A percentile compares a stretch with the other conserved stretches of the same genome.
These are phyloP conservation scores for Umbelopsis sp. DNA, from an alignment of 192 early-diverging fungal species.

Conservation along the genomic window DNA sequence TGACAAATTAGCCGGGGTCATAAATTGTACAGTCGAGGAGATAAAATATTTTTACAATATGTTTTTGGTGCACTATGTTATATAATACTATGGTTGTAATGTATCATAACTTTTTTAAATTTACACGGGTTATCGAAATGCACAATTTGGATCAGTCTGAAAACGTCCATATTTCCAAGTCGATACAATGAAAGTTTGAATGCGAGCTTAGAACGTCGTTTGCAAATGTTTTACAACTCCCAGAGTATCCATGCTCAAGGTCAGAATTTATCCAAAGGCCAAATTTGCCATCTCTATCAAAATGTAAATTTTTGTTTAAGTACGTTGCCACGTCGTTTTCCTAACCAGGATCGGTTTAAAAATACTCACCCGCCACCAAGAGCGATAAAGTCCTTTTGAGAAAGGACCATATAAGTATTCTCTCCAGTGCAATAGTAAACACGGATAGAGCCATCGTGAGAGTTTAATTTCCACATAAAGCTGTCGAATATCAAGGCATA, in stretches of 20 bases:
- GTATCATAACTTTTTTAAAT: neutral
- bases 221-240: conserved; percentile 72
- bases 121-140: neutral
- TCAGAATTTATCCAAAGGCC: conserved; percentile 77
- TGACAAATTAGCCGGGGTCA: neutral
- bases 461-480: conserved; percentile 66
- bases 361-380: conserved; percentile 65
- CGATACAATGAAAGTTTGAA: conserved; percentile 33
- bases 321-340: no score
- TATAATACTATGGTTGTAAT: no score
- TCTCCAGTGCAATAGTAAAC: conserved; percentile 71
- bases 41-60: conserved; percentile 1
- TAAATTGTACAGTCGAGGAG: conserved; percentile 14
- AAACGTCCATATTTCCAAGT: conserved; percentile 38
- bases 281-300: conserved; percentile 63
- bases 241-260: conserved; percentile 68
- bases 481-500: conserved; percentile 39
- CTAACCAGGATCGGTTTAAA: no score
- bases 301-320: neutral
- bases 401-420: conserved; percentile 76
- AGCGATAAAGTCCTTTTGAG: conserved; percentile 71
- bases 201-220: conserved; percentile 55
- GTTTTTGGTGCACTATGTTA: neutral
- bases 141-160: neutral
- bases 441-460: conserved; percentile 32